phyloP scores from a whole-genome alignment of 805 yeast species.

The Deakozyma indianensis region DNA sequence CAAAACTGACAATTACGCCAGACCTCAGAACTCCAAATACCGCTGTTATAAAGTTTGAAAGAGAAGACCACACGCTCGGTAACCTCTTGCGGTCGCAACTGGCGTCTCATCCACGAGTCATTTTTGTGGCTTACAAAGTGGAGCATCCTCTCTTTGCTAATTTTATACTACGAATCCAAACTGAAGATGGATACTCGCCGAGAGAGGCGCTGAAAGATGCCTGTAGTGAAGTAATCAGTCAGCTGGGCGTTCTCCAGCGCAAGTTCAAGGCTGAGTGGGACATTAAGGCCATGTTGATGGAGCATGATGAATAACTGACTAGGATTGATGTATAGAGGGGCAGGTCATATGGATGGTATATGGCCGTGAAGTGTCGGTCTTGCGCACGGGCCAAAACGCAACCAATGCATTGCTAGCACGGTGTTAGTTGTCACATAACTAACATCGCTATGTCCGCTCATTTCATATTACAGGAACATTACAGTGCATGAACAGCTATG shows the following conservation, averaged over 20 bases:
- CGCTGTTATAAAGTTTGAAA: slow-evolving; percentile 79
- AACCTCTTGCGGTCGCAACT: slow-evolving; percentile 79
- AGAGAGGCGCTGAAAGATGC: slow-evolving; percentile 83
- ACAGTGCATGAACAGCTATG: no score
- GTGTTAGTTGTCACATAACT: no score
- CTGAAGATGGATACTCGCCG: slow-evolving; percentile 90
- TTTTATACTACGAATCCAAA: slow-evolving; percentile 86
- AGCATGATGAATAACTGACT: slow-evolving; percentile 12
- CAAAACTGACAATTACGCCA: slow-evolving; percentile 81
- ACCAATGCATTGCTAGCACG: no score
- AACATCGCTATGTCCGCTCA: no score
- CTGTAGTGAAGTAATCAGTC: slow-evolving; percentile 68
- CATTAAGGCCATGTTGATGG: slow-evolving; percentile 44
- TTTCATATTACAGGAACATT: no score
- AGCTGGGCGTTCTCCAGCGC: slow-evolving; percentile 56
- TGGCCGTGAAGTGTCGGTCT: no score
- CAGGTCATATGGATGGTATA: no score
- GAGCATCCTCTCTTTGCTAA: slow-evolving; percentile 97
- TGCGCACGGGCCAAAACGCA: no score
- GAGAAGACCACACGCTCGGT: slow-evolving; percentile 96
- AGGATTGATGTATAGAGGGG: no score
- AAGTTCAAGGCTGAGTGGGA: slow-evolving; percentile 91
- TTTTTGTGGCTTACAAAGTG: slow-evolving; percentile 93
- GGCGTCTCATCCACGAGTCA: slow-evolving; percentile 71
- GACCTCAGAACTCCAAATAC: slow-evolving; percentile 95